Conservation (phyloP, 805 yeast species). For the Cyberlindnera misumaiensis region DNA sequence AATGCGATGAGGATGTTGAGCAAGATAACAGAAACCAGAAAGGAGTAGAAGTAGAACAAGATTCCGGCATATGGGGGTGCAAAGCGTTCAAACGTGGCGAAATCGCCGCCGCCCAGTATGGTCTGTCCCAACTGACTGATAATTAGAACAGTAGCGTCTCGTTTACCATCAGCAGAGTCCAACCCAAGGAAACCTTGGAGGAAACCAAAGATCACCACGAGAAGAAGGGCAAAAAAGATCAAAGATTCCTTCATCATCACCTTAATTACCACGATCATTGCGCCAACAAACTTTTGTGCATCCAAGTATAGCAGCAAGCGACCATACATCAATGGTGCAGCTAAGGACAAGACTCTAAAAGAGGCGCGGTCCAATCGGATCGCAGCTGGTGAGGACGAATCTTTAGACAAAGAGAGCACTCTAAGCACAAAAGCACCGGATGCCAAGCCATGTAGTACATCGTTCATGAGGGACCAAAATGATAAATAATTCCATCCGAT, state of each 20-base stretch:
- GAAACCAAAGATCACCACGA: constrained; percentile 70
- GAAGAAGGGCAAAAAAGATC: constrained; percentile 70
- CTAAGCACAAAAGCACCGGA: constrained; percentile 49
- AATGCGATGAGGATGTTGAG: constrained; percentile 81
- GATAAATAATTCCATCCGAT: constrained; percentile 68
- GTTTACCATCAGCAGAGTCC: constrained; percentile 80
- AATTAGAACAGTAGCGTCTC: constrained; percentile 64
- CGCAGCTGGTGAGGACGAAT: constrained; percentile 18
- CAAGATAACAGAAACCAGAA: constrained; percentile 66
- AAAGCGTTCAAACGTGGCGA: constrained; percentile 59
- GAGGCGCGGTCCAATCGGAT: constrained; percentile 46
- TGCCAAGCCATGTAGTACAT: constrained; percentile 53
- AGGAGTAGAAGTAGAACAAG: constrained; percentile 70
- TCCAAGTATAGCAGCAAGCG: constrained; percentile 71
- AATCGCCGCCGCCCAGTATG: constrained; percentile 68
- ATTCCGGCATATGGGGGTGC: constrained; percentile 85
- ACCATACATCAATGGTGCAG: constrained; percentile 85
- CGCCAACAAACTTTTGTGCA: constrained; percentile 76
- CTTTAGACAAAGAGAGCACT: constrained; percentile 27
- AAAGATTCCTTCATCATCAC: constrained; percentile 83
- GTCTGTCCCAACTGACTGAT: constrained; percentile 62
- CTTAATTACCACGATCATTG: constrained; percentile 78
- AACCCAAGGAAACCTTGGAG: constrained; percentile 82
- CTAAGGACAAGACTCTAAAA: constrained; percentile 66
- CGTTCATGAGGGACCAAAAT: constrained; percentile 78